These are phyloP conservation scores for Scenedesmus sp. DNA, from an alignment of 163 green algal genomes.

Conservation along the genomic window DNA sequence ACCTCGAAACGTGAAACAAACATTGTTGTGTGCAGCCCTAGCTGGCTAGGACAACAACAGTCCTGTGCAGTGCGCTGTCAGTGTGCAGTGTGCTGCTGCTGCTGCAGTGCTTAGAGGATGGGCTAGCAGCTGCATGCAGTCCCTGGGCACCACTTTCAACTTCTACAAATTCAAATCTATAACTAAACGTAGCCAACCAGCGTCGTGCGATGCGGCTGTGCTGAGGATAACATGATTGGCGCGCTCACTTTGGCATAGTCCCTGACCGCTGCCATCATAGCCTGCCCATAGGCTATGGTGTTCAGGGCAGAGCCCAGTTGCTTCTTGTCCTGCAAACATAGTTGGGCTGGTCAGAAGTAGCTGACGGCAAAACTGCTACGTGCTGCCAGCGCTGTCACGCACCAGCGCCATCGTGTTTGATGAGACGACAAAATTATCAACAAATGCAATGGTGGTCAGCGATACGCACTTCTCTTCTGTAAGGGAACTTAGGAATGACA, in stretches of 20 bases:
- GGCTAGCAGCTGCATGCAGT: not conserved
- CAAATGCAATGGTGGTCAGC: too few relatives aligned
- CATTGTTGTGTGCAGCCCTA: not conserved
- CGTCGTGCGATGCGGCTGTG: not conserved
- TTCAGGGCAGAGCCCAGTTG: conserved; percentile 54
- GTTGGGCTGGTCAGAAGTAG: not conserved
- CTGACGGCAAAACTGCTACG: not conserved
- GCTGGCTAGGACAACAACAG: not conserved
- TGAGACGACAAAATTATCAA: too few relatives aligned
- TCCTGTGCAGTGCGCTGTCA: not conserved
- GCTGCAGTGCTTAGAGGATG: not conserved
- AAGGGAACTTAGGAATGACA: too few relatives aligned
- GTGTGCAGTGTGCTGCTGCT: not conserved
- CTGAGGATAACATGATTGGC: not conserved
- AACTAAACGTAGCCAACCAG: not conserved
- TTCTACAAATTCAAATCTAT: not conserved
- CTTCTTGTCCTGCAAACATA: conserved; percentile 54
- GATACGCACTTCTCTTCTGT: too few relatives aligned
- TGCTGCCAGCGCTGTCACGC: not conserved
- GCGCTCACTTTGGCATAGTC: conserved; percentile 90
- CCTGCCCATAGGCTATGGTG: conserved; percentile 67
- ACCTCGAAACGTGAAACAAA: not conserved
- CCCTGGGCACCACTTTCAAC: not conserved
- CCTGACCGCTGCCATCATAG: conserved; percentile 86
- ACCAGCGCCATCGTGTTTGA: conserved; percentile 38